Evolutionary conservation across 495 filamentous ascomycete genomes (phyloP).

Genomic region (Aspergillus bertholletiae): DNA sequence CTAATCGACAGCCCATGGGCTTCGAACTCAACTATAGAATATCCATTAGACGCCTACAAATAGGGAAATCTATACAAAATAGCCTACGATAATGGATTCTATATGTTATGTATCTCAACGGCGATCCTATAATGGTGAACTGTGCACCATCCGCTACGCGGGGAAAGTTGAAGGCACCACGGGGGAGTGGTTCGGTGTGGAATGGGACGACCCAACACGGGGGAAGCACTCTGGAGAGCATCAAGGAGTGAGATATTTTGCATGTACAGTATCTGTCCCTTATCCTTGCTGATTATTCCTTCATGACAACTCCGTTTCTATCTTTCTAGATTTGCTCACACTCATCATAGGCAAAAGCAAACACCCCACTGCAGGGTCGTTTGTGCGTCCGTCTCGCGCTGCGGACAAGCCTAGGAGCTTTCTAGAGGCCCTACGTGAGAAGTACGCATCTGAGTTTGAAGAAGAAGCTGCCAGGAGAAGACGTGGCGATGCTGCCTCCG

Average conservation of each 20-base stretch:
- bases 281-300: neutral
- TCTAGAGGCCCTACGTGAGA: constrained; percentile 72
- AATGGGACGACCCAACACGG: constrained; percentile 85
- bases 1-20: neutral
- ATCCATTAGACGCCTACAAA: no score
- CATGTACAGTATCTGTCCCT: constrained; percentile 53
- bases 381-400: constrained; percentile 73
- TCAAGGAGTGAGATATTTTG: constrained; percentile 76
- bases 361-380: constrained; percentile 71
- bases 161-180: constrained; percentile 72
- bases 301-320: neutral
- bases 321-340: constrained; percentile 4
- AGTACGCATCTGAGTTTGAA: constrained; percentile 67
- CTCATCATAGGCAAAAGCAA: constrained; percentile 55
- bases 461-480: constrained; percentile 15
- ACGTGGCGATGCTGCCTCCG: constrained; percentile 21
- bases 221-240: constrained; percentile 90
- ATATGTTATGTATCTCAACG: constrained; percentile 60
- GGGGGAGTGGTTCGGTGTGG: constrained; percentile 88
- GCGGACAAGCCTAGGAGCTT: constrained; percentile 66
- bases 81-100: constrained; percentile 18
- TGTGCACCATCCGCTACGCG: constrained; percentile 83
- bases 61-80: neutral
- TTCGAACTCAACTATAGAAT: neutral
- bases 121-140: constrained; percentile 66